Percentiles rank a stretch among this genome's conserved stretches.
phyloP scores from a whole-genome alignment of 1,284 basidiomycete species.

The Xerocomus nothofagi region DNA sequence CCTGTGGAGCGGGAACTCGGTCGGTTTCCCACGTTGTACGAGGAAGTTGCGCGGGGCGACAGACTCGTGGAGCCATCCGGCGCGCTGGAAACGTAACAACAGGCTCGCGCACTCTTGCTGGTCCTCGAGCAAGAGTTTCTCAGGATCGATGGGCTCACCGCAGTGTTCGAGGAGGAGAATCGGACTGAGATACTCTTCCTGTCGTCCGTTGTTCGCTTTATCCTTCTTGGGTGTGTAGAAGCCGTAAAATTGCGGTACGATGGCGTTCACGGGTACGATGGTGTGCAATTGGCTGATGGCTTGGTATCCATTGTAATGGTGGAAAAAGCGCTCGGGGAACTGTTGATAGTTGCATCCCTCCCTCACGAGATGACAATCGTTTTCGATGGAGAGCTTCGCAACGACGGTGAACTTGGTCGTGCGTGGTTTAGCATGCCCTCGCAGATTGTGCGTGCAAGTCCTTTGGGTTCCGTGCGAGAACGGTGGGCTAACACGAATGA shows the following conservation, averaged over 20 bases:
- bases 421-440: conserved; percentile 14
- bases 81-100: conserved; percentile 34
- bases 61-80: conserved; percentile 38
- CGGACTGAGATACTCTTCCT: conserved; percentile 21
- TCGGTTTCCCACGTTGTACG: conserved; percentile 38
- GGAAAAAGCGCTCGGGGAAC: conserved; percentile 34
- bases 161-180: conserved; percentile 42
- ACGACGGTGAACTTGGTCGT: conserved; percentile 35
- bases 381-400: conserved; percentile 30
- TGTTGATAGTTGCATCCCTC: conserved; percentile 35
- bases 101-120: conserved; percentile 36
- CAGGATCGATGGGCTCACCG: conserved; percentile 30
- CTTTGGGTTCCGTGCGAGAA: conserved; percentile 7
- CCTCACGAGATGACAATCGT: conserved; percentile 24
- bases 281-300: conserved; percentile 25
- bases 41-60: conserved; percentile 39
- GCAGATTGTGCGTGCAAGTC: conserved; percentile 6
- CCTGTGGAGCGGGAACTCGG: conserved; percentile 30
- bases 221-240: conserved; percentile 28
- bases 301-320: conserved; percentile 37
- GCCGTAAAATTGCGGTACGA: conserved; percentile 43
- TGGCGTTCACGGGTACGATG: conserved; percentile 35
- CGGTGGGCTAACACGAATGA: conserved; percentile 16
- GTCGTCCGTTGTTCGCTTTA: not conserved
- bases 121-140: conserved; percentile 23